Conservation (phyloP, 164 flowering plant genomes). For the Macadamia tetraphylla region DNA sequence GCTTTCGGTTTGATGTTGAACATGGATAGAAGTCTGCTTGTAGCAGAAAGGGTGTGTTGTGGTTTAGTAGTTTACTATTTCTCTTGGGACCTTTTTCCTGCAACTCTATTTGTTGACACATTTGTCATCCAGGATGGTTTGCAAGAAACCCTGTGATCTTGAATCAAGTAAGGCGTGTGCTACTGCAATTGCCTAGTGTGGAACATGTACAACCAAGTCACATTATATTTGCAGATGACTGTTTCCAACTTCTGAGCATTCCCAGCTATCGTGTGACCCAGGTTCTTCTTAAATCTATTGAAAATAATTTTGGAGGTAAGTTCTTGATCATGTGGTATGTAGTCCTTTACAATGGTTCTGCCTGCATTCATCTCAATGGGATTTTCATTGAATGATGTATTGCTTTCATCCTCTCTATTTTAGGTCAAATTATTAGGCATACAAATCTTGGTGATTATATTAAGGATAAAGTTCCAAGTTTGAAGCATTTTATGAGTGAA, state of each 20-base stretch:
- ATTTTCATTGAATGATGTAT: slow-evolving; percentile 4
- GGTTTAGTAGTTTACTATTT: too few relatives aligned
- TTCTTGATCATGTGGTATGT: background rate
- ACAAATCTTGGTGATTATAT: slow-evolving; percentile 56
- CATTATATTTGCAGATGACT: slow-evolving; percentile 70
- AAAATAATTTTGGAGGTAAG: slow-evolving; percentile 72
- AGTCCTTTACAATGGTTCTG: background rate
- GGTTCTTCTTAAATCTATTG: slow-evolving; percentile 33
- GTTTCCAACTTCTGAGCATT: slow-evolving; percentile 58
- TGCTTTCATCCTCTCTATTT: background rate
- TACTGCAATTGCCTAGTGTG: slow-evolving; percentile 37
- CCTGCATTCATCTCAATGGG: background rate
- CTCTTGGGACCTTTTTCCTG: too few relatives aligned
- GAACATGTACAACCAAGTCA: slow-evolving; percentile 34
- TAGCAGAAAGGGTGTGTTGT: too few relatives aligned
- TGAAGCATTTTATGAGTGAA: slow-evolving; percentile 39
- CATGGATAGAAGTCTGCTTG: too few relatives aligned
- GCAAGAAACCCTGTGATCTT: slow-evolving; percentile 67
- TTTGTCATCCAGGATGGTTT: slow-evolving; percentile 68
- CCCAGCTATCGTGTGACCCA: slow-evolving; percentile 41
- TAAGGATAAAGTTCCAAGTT: slow-evolving; percentile 64
- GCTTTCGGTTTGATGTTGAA: too few relatives aligned
- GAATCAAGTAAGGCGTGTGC: slow-evolving; percentile 58
- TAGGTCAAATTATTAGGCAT: slow-evolving; percentile 76
- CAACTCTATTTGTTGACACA: too few relatives aligned